These are phyloP conservation scores for Davidsoniella neocaledoniae DNA, from an alignment of 2,329 filamentous ascomycete species.

Conservation along the genomic window DNA sequence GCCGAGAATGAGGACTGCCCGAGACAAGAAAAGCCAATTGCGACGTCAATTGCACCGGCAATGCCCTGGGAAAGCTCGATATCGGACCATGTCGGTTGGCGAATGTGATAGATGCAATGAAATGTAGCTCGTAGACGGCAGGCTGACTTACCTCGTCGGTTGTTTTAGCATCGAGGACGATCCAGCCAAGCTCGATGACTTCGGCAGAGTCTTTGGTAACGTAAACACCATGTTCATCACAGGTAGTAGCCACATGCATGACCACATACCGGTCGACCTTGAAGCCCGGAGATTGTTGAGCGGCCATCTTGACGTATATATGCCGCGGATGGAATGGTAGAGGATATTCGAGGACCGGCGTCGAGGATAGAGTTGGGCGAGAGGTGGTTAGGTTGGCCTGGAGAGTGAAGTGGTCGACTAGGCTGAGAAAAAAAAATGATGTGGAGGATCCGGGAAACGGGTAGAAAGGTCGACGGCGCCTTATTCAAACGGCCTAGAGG, in stretches of 20 bases:
- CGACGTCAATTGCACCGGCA: neutral
- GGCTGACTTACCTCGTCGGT: conserved; percentile 64
- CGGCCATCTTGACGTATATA: conserved; percentile 19
- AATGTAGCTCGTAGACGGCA: neutral
- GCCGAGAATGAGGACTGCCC: neutral
- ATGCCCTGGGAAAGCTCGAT: neutral
- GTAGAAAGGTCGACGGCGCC: too few species aligned
- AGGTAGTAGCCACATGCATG: conserved; percentile 96
- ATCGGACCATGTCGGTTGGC: neutral
- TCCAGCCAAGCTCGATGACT: conserved; percentile 98
- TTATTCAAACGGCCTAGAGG: too few species aligned
- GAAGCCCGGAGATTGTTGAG: conserved; percentile 34
- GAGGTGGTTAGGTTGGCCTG: too few species aligned
- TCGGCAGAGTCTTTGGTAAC: conserved; percentile 98
- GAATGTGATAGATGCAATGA: neutral
- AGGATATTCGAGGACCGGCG: neutral
- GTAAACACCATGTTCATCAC: conserved; percentile 97
- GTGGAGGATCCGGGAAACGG: too few species aligned
- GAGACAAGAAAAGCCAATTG: neutral
- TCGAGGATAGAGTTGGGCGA: neutral
- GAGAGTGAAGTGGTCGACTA: too few species aligned
- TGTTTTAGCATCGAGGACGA: conserved; percentile 77
- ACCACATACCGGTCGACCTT: conserved; percentile 93
- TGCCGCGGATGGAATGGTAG: neutral
- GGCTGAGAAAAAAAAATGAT: too few species aligned